Base-by-base conservation (phyloP, 345 rosid species). In the Iberis pinnata region DNA sequence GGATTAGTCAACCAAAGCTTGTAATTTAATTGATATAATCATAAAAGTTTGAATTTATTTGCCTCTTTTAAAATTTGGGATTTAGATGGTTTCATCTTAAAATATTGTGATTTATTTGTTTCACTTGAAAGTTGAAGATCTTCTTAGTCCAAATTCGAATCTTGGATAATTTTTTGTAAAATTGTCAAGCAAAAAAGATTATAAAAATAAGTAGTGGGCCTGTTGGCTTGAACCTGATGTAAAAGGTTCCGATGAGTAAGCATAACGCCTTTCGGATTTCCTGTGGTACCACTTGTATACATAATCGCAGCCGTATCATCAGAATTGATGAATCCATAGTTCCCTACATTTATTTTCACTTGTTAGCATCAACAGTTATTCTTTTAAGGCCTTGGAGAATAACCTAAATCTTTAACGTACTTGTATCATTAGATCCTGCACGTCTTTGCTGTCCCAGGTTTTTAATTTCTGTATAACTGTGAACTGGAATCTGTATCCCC, bases 211-310 rank as follows among this genome's bases (percentile, higher is more conserved):
- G 47, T 56, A 41, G 17, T 15, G 1, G 1, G 56, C 45, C 39
- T 48, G 16, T 58, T 44, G 70, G 57, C 29, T 60, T 41, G 44
- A 43, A 88, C 98, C 96, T 92, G 95, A 69, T 87, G 96, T 64
- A 92, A 63, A 10, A 92, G 65, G 77, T 92, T 92, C 57, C 73
- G 80, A 71, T 92, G 98, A 2, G 96, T 84, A 59, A 92, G 88
- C 95, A 85, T 83, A 49, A 92, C 95, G 16, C 96, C 98, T 76
- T 92, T 92, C 0, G 96, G 96, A 74, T 92, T 85, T 55, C 93
- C 93, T 2, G 89, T 84, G 69, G 98, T 92, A 61, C 98, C 98
- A 65, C 98, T 92, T 58, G 98, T 92, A 68, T 92, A 92, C 25
- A 88, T 69, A 64, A 88, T 74, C 9, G 98, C 78, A 22, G 98